Evolutionary conservation across 768 basidiomycete genomes (phyloP).

Genomic region (Mrakia frigida): DNA sequence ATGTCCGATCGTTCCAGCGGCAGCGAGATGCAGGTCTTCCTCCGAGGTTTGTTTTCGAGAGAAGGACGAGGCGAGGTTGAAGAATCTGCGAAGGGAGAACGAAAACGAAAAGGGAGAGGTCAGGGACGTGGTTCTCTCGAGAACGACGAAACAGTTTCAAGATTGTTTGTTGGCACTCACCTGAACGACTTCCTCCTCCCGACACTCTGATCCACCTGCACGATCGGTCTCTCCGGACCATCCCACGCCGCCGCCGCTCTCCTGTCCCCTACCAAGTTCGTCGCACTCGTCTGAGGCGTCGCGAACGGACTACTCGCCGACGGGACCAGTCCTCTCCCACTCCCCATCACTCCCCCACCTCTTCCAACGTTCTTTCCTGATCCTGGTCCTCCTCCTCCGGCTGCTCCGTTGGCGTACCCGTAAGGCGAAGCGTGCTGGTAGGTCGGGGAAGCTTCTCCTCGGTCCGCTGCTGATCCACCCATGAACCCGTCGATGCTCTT

Average conservation of each 20-base stretch:
- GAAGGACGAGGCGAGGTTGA: neutral
- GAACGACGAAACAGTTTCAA: too few relatives aligned
- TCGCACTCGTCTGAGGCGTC: conserved; percentile 23
- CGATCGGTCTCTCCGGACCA: neutral
- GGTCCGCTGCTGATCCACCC: neutral
- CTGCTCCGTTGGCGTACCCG: neutral
- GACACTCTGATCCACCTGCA: neutral
- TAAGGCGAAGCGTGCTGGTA: conserved; percentile 1
- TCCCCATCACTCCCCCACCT: neutral
- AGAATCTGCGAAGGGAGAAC: neutral
- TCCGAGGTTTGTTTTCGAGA: conserved; percentile 15
- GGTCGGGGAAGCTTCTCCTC: neutral
- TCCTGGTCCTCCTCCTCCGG: neutral
- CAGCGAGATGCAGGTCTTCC: conserved; percentile 5
- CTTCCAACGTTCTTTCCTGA: neutral
- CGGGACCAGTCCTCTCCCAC: neutral
- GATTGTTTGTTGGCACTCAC: too few relatives aligned
- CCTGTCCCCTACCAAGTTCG: conserved; percentile 8
- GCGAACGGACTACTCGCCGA: conserved; percentile 13
- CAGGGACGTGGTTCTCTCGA: neutral
- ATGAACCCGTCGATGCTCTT: conserved; percentile 23
- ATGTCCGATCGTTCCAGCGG: neutral
- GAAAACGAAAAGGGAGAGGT: neutral
- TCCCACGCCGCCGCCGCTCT: conserved; percentile 24
- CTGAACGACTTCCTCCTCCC: conserved; percentile 26